Evolutionary conservation across 441 rosid species (phyloP).

Genomic region (Gossypium laxum): DNA sequence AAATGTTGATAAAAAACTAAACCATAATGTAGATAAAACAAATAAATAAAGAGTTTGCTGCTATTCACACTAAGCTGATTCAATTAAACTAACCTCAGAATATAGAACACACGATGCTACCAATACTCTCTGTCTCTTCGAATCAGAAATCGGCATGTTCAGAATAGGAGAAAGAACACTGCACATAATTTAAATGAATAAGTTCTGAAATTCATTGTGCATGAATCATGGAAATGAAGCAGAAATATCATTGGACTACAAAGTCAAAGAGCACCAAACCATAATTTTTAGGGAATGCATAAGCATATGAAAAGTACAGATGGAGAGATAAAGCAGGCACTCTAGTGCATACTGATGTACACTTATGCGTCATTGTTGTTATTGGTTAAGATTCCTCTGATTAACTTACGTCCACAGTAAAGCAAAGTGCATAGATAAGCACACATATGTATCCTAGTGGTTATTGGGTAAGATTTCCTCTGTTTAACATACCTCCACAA

Average conservation of each 20-base stretch:
- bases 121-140: constrained; percentile 94
- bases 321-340: not conserved
- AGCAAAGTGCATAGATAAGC: not conserved
- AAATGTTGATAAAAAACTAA: not conserved
- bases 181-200: constrained; percentile 26
- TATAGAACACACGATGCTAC: constrained; percentile 97
- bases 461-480: not conserved
- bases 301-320: not conserved
- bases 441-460: not conserved
- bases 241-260: not conserved
- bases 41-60: not conserved
- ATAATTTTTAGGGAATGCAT: not conserved
- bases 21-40: not conserved
- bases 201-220: constrained; percentile 20
- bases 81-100: constrained; percentile 78
- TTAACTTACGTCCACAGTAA: constrained; percentile 55
- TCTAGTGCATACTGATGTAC: not conserved
- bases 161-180: constrained; percentile 96
- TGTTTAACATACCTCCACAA: constrained; percentile 72
- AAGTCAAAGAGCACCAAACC: not conserved
- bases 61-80: constrained; percentile 11
- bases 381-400: not conserved
- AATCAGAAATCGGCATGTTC: constrained; percentile 95
- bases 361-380: not conserved
- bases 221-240: constrained; percentile 7